Evolutionary conservation across 345 rosid genomes (phyloP).

Genomic region (Bruguiera gymnorhiza): DNA sequence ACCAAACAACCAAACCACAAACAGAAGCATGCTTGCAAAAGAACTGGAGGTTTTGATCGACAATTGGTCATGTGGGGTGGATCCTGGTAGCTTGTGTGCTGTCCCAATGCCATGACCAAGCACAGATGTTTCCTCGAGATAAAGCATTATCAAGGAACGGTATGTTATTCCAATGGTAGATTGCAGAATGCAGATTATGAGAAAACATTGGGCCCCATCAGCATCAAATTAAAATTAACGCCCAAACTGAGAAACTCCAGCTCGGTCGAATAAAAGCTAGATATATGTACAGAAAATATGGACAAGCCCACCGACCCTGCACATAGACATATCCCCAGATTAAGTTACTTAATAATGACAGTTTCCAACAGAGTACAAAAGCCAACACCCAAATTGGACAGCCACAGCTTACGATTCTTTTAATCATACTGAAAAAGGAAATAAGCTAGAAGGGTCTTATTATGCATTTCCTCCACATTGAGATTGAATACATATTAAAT

Average conservation of each 20-base stretch:
- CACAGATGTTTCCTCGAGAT: slow-evolving; percentile 30
- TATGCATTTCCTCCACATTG: too few relatives aligned
- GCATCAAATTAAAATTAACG: too few relatives aligned
- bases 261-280: too few relatives aligned
- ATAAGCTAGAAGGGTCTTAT: too few relatives aligned
- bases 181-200: slow-evolving; percentile 34
- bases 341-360: too few relatives aligned
- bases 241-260: too few relatives aligned
- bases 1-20: slow-evolving; percentile 31
- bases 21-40: slow-evolving; percentile 41
- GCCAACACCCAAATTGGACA: too few relatives aligned
- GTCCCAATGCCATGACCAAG: slow-evolving; percentile 37
- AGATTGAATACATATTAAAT: too few relatives aligned
- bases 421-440: too few relatives aligned
- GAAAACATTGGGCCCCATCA: slow-evolving; percentile 29
- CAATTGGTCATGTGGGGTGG: slow-evolving; percentile 41
- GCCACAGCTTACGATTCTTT: too few relatives aligned
- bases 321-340: neutral
- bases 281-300: slow-evolving; percentile 21
- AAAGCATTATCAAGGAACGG: slow-evolving; percentile 42
- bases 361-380: too few relatives aligned
- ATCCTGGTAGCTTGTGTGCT: slow-evolving; percentile 33
- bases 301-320: slow-evolving; percentile 21
- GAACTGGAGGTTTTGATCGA: slow-evolving; percentile 41
- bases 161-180: slow-evolving; percentile 28